Evolutionary conservation across 352 stramenopile species (phyloP).

Genomic region (Phytophthora syringae): DNA sequence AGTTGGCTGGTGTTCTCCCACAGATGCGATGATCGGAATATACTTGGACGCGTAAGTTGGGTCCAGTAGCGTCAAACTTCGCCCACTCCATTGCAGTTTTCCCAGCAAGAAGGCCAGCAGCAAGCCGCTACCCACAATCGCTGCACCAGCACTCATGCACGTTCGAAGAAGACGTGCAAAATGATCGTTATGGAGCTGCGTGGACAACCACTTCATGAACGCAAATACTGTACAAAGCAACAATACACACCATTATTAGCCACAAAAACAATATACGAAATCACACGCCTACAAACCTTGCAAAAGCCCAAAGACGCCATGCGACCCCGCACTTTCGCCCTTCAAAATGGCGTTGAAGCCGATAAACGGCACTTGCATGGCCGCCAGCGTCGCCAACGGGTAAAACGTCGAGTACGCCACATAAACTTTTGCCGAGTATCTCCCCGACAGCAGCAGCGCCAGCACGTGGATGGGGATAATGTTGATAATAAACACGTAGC

Average conservation of each 20-base stretch:
- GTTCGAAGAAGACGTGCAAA: slow-evolving; percentile 56
- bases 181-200: slow-evolving; percentile 49
- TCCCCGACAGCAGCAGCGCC: slow-evolving; percentile 88
- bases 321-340: slow-evolving; percentile 73
- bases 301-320: slow-evolving; percentile 79
- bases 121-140: slow-evolving; percentile 43
- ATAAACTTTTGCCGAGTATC: slow-evolving; percentile 94
- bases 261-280: slow-evolving; percentile 12
- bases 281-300: too few relatives aligned
- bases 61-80: slow-evolving; percentile 92
- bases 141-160: slow-evolving; percentile 42
- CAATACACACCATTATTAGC: background rate
- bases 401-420: slow-evolving; percentile 99
- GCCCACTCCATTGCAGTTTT: slow-evolving; percentile 91
- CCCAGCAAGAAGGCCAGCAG: slow-evolving; percentile 67
- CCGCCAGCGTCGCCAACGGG: slow-evolving; percentile 93
- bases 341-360: slow-evolving; percentile 95
- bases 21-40: slow-evolving; percentile 95
- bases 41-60: slow-evolving; percentile 95
- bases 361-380: slow-evolving; percentile 99
- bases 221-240: slow-evolving; percentile 45
- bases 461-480: slow-evolving; percentile 97
- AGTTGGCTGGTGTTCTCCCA: slow-evolving; percentile 95
- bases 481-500: slow-evolving; percentile 99
- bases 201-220: slow-evolving; percentile 60